Conservation (phyloP, 2,329 filamentous ascomycete species). For the Parafenestella ontariensis region DNA sequence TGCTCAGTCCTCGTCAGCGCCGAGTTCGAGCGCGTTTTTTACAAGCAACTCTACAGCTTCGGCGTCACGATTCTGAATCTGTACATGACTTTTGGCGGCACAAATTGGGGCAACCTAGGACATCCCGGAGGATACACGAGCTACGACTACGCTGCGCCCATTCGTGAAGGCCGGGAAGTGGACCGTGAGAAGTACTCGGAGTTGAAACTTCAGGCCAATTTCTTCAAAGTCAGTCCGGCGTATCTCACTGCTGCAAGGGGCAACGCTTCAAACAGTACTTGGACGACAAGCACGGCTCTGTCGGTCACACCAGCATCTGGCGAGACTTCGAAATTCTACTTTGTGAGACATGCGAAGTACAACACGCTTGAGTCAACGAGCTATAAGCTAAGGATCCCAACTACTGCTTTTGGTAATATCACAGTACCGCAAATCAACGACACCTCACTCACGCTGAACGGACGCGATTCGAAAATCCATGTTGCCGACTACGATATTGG, state of each 20-base stretch:
- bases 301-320: conserved; percentile 68
- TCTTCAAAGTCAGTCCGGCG: conserved; percentile 73
- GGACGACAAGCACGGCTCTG: conserved; percentile 55
- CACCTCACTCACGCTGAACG: conserved; percentile 61
- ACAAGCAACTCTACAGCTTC: conserved; percentile 75
- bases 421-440: conserved; percentile 66
- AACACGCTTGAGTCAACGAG: conserved; percentile 62
- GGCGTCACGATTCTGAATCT: conserved; percentile 73
- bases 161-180: conserved; percentile 73
- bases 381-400: conserved; percentile 70
- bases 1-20: conserved; percentile 71
- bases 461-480: conserved; percentile 72
- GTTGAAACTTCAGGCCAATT: conserved; percentile 77
- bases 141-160: conserved; percentile 68
- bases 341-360: conserved; percentile 71
- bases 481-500: conserved; percentile 72
- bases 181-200: conserved; percentile 80
- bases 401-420: conserved; percentile 62
- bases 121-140: conserved; percentile 66
- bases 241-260: conserved; percentile 63
- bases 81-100: conserved; percentile 82
- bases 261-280: conserved; percentile 37
- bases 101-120: conserved; percentile 76
- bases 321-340: conserved; percentile 67
- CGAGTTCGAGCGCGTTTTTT: conserved; percentile 80